Base-by-base conservation (phyloP, 371 early-diverging fungal genomes). In the Gilbertella persicaria region DNA sequence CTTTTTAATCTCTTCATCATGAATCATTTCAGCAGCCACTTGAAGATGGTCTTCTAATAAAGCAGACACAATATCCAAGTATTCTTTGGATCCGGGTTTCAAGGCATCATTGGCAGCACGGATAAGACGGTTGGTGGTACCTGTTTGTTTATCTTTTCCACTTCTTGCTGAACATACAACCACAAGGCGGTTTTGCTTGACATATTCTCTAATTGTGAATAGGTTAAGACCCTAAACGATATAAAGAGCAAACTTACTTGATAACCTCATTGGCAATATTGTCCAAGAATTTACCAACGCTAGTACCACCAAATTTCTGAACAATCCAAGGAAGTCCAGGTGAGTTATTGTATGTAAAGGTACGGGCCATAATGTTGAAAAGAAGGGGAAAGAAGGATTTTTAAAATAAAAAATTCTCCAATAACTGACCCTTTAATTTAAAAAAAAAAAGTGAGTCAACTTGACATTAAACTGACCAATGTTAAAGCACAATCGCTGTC, bases 261-360 rank as follows among this genome's bases (percentile, higher is more conserved):
- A 85, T 74, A 38, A 87, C 82, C 53, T 70, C 68, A 26, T 70
- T 72, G n/a, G 80, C 71, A 55, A 87, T 85, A 42, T 67, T 73
- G 16, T 79, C 77, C 39, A 82, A 51, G 57, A 87, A 93, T 71
- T 92, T 93, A 52, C 94, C 92, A 33, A 93, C 81, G 62, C 90
- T 90, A 35, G 94, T 93, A 28, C 94, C 92, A 45, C 94, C 94
- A 73, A 90, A 93, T 75, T 93, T 93, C 64, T 89, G 87, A 25
- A 92, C 91, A 26, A 88, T 62, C 85, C 86, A 89, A 42, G 84
- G 85, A 21, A 70, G 58, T 9, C 58, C 56, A 20, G 75, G 55
- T 0, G 45, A 48, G 23, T 73, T 71, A 23, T 46, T 55, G 26
- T 50, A 66, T 19, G 53, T 43, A 24, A 26, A 59, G 28, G 54